These are phyloP conservation scores for Prunus persica DNA, from an alignment of 306 rosid species.

Conservation along the genomic window Prunus_persica_NCBIv2 NC_034015.1:13230001-13230500, in stretches of 20 bases:
- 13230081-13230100: slow-evolving; percentile 57
- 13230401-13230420: not conserved
- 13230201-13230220: not conserved
- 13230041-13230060: slow-evolving; percentile 52
- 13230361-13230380: too few species aligned
- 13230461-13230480: not conserved
- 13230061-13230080: slow-evolving; percentile 66
- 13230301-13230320: not conserved
- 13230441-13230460: not conserved
- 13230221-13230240: not conserved
- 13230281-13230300: not conserved
- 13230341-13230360: not conserved
- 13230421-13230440: not conserved
- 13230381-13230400: not conserved
- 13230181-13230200: not conserved
- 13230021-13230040: slow-evolving; percentile 57
- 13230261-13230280: not conserved
- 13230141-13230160: slow-evolving; percentile 53
- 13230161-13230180: not conserved
- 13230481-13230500: not conserved
- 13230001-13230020: not conserved
- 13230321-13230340: not conserved
- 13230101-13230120: slow-evolving; percentile 55
- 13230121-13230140: slow-evolving; percentile 65
- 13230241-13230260: not conserved